Evolutionary conservation across 345 rosid genomes (phyloP).

Genomic region (Garcia nutans): DNA sequence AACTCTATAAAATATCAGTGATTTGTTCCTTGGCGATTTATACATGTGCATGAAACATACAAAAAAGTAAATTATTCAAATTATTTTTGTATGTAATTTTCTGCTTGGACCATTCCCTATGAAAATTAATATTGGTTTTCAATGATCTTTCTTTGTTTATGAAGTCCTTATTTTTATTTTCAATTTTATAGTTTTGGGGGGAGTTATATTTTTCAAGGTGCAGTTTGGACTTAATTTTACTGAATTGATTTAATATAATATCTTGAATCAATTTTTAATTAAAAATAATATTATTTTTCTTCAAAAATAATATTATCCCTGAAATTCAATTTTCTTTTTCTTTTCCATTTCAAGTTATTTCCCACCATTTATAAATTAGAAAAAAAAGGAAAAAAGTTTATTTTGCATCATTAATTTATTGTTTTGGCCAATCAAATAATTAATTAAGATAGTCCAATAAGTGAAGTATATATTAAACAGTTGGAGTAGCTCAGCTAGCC

Average conservation of each 20-base stretch:
- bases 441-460: conserved; percentile 15
- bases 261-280: too few species aligned
- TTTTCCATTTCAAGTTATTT: too few species aligned
- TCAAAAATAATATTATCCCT: too few species aligned
- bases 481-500: too few species aligned
- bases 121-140: background rate
- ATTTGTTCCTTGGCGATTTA: background rate
- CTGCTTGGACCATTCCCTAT: background rate
- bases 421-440: conserved; percentile 15
- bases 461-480: background rate
- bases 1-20: background rate
- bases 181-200: too few species aligned
- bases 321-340: too few species aligned
- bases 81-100: background rate
- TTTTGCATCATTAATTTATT: background rate
- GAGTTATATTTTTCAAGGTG: too few species aligned
- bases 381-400: background rate
- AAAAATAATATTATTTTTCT: too few species aligned
- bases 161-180: background rate
- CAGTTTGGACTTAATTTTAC: too few species aligned
- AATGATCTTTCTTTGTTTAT: too few species aligned
- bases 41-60: background rate
- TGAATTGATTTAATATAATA: too few species aligned
- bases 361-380: too few species aligned
- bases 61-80: background rate